Conservation (phyloP, 306 rosid genomes). For the Prunus armeniaca region DNA sequence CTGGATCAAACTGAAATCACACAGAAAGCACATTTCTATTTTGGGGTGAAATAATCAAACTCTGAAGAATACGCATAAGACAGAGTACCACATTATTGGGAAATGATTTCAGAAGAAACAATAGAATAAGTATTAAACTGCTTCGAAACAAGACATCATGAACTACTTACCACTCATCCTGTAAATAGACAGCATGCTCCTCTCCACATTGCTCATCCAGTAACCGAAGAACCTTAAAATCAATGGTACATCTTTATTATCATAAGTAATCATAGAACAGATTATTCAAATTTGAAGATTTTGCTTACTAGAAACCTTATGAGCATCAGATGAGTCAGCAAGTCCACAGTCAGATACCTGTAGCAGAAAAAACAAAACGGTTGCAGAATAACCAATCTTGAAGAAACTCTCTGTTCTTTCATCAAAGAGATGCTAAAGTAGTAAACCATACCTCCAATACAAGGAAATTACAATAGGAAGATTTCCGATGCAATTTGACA, state of each 20-base stretch:
- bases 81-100: background rate
- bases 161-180: conserved; percentile 71
- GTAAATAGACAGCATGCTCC: conserved; percentile 59
- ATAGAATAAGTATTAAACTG: background rate
- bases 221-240: conserved; percentile 80
- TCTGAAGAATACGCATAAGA: background rate
- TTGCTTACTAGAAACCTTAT: conserved; percentile 62
- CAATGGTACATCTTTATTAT: conserved; percentile 23
- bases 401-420: background rate
- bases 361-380: conserved; percentile 23
- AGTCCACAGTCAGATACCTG: conserved; percentile 61
- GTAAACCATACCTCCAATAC: conserved; percentile 77
- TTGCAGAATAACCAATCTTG: conserved; percentile 18
- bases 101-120: background rate
- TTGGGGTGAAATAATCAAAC: background rate
- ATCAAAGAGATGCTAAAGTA: conserved; percentile 11
- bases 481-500: conserved; percentile 29
- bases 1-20: background rate
- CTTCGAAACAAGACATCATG: conserved; percentile 13
- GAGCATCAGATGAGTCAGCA: conserved; percentile 47
- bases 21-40: background rate
- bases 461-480: conserved; percentile 48
- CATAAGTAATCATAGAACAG: conserved; percentile 13
- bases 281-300: conserved; percentile 14
- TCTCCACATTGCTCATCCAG: conserved; percentile 75